Evolutionary conservation across 768 basidiomycete genomes (phyloP), one percentile per base, ranked within the genome.

Genomic region (Boletus speciosus): DNA sequence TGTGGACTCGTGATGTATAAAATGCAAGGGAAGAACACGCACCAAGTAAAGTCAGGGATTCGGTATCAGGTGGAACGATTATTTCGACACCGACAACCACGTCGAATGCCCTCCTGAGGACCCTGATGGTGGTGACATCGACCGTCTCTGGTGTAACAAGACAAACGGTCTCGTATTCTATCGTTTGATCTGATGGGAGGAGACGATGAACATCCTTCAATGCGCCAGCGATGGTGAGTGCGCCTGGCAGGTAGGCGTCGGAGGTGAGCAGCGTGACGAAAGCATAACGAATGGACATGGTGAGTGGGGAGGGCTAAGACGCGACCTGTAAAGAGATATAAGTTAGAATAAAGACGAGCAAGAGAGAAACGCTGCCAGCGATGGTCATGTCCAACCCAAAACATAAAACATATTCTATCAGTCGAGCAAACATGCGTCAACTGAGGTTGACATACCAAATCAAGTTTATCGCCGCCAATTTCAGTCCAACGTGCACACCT

Each of bases 101-200:
- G 67, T 95, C 81, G 66, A 87, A 99, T 9, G 83, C 85, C 65
- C 80, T 81, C 57, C 94, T 78, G 46, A 98, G 80, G 48, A 83
- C 79, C 65, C 85, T 90, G 57, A 94, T 85, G 49, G 89, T 79
- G 46, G 80, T 77, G 25, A 95, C 88, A 70, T 91, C 86, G 68
- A 98, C 85, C 0, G 90, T 87, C 67, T 97, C 93, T 49, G 97
- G 97, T 27, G 96, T 96, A 56, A 96, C 92, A 40, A 99, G 75
- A 73, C 93, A 97, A 56, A 94, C 85, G 14, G 88, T 90, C 46
- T 85, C 78, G 54, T 85, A 80, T 29, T 80, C 70, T 42, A 75
- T 67, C 23, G 83, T 72, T 8, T 85, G 82, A 40, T 73, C 71
- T 16, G 81, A 78, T 8, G 55, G 48, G 15, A 61, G 53, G 47